These are phyloP conservation scores for Rhynchospora breviuscula DNA, from an alignment of 176 grass and related monocot species.

Conservation along the genomic window DNA sequence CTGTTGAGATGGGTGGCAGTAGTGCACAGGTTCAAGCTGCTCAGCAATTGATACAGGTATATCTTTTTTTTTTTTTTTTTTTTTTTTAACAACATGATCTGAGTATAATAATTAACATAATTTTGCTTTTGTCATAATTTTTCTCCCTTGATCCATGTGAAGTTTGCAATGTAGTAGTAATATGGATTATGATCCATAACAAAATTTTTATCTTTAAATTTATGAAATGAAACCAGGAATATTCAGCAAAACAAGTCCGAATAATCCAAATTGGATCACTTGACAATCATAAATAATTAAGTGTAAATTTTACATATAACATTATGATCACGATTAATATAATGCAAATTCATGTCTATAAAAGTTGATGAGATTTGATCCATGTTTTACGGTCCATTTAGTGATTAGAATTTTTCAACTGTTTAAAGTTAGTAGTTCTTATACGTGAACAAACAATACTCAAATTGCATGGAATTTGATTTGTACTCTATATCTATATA, in stretches of 20 bases:
- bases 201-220: neutral
- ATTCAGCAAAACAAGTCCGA: neutral
- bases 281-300: neutral
- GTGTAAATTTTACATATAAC: no score
- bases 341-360: no score
- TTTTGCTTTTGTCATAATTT: neutral
- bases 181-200: neutral
- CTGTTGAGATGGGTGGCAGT: conserved; percentile 83
- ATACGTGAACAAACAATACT: no score
- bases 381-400: no score
- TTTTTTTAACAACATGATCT: neutral
- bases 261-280: neutral
- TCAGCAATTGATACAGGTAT: conserved; percentile 90
- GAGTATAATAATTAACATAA: neutral
- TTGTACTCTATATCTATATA: no score
- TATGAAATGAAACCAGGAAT: no score
- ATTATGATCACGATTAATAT: no score
- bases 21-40: conserved; percentile 87
- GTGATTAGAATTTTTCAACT: no score
- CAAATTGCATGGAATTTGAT: no score
- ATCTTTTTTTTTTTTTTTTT: neutral
- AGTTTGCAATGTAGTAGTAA: neutral
- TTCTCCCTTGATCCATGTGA: neutral
- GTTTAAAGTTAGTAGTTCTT: no score
- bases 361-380: no score